phyloP scores from a whole-genome alignment of 495 filamentous ascomycete genomes.

The Podospora conica region DNA sequence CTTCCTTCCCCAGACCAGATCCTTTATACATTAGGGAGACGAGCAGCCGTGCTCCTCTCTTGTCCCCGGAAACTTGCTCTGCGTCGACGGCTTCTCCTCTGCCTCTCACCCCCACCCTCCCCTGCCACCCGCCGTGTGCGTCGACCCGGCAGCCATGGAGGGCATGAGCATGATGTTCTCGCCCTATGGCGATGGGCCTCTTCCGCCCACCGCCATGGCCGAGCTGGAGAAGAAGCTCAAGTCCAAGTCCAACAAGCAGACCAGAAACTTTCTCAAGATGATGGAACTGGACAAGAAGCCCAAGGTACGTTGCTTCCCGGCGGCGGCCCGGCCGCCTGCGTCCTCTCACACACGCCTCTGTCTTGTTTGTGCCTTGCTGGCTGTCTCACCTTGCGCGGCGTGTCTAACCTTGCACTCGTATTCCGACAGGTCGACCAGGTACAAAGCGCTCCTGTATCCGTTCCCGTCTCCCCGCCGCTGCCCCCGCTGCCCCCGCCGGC shows the following conservation, averaged over 20 bases:
- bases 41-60: slow-evolving; percentile 5
- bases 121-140: slow-evolving; percentile 10
- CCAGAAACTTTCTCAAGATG: slow-evolving; percentile 42
- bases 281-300: slow-evolving; percentile 46
- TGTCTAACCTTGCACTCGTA: slow-evolving; percentile 21
- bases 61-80: slow-evolving; percentile 9
- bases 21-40: not conserved
- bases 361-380: slow-evolving; percentile 15
- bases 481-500: not conserved
- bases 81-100: slow-evolving; percentile 9
- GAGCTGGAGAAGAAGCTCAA: slow-evolving; percentile 20
- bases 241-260: slow-evolving; percentile 31
- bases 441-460: slow-evolving; percentile 13
- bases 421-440: slow-evolving; percentile 21
- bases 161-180: slow-evolving; percentile 21
- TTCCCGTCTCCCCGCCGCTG: slow-evolving; percentile 14
- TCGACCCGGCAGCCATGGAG: slow-evolving; percentile 17
- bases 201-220: slow-evolving; percentile 24
- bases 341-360: slow-evolving; percentile 3
- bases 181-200: slow-evolving; percentile 15
- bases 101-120: slow-evolving; percentile 6
- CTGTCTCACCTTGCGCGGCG: slow-evolving; percentile 21
- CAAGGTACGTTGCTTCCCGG: slow-evolving; percentile 38
- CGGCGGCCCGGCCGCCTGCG: slow-evolving; percentile 10
- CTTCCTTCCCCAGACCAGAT: slow-evolving; percentile 3